Evolutionary conservation across 805 yeast genomes (phyloP).

Genomic region (Candida caryicola): DNA sequence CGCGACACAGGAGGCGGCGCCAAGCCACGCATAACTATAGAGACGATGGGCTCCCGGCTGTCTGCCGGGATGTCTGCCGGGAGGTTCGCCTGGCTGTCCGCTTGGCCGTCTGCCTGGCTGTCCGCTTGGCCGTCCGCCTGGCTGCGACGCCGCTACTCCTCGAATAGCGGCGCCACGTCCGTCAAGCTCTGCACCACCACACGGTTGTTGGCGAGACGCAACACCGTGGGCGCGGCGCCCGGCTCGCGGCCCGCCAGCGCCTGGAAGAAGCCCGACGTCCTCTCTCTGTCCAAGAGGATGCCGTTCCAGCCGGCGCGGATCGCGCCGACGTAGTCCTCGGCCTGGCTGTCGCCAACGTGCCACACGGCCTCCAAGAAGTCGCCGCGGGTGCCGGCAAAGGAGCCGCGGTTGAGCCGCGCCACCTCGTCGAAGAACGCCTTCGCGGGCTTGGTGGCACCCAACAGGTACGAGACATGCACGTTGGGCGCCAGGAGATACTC

Average conservation of each 20-base stretch:
- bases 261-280: constrained; percentile 17
- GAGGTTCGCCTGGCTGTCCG: too few relatives aligned
- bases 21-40: too few relatives aligned
- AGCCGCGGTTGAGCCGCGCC: constrained; percentile 19
- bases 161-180: constrained; percentile 17
- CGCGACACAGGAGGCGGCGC: too few relatives aligned
- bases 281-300: constrained; percentile 48
- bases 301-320: constrained; percentile 61
- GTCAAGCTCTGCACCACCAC: constrained; percentile 22
- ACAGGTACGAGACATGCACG: constrained; percentile 55
- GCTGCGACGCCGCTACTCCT: too few relatives aligned
- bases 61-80: too few relatives aligned
- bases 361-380: constrained; percentile 35
- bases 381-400: constrained; percentile 7
- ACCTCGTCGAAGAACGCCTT: constrained; percentile 44
- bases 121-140: too few relatives aligned
- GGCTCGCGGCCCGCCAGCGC: too few relatives aligned
- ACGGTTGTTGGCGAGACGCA: constrained; percentile 35
- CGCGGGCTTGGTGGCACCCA: constrained; percentile 54
- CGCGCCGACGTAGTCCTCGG: constrained; percentile 54
- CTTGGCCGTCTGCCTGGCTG: too few relatives aligned
- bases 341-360: constrained; percentile 68
- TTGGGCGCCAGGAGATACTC: constrained; percentile 36
- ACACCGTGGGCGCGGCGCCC: too few relatives aligned
- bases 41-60: too few relatives aligned